Base-by-base conservation (phyloP, 805 yeast genomes). In the Metschnikowia lunata region DNA sequence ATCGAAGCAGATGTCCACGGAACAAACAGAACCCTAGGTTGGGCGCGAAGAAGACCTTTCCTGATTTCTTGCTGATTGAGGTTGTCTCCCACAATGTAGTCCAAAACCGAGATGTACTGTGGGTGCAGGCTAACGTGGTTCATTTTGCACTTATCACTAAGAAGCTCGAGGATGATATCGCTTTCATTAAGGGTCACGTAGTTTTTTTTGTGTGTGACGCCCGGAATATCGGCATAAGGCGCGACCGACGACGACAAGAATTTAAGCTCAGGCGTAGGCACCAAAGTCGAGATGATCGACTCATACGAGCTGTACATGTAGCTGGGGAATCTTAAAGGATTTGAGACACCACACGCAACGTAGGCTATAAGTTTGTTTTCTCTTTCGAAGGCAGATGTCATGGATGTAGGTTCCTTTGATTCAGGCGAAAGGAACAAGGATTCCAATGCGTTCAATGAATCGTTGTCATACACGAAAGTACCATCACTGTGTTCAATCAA, bases 391-490 rank as follows among this genome's bases (percentile, higher is more conserved):
- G 90, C 81, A 9, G 46, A 45, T 12, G 32, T 40, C 26, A 29
- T 35, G 8, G 42, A 7, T n/a, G 32, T 36, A 7, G 36, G 76
- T 35, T 72, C 33, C 42, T n/a, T 40, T 39, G 45, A 32, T 14
- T 40, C 46, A 10, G 53, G 48, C 7, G 62, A 57, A 37, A 56
- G 54, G 34, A 64, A 52, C 18, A 57, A 74, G 12, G 83, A 76
- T 2, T 96, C 90, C 35, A 89, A 78, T 15, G 82, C 70, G 55
- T 82, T 72, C 40, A 93, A 66, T 0, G 97, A 90, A 49, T 85
- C 88, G 63, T 93, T 93, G 60, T 93, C 98, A 57, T 90, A 84
- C 6, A 91, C 93, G n/a, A 88, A 74, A 36, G 87, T 83, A 3
- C 88, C 83, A 62, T 93, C 97, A 35, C 96, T 86, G 55, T 78